A percentile compares a stretch with the other conserved stretches of the same genome.
These are phyloP conservation scores for Uronychia binucleata DNA, from an alignment of 73 alveolate species.

Conservation along the genomic window DNA sequence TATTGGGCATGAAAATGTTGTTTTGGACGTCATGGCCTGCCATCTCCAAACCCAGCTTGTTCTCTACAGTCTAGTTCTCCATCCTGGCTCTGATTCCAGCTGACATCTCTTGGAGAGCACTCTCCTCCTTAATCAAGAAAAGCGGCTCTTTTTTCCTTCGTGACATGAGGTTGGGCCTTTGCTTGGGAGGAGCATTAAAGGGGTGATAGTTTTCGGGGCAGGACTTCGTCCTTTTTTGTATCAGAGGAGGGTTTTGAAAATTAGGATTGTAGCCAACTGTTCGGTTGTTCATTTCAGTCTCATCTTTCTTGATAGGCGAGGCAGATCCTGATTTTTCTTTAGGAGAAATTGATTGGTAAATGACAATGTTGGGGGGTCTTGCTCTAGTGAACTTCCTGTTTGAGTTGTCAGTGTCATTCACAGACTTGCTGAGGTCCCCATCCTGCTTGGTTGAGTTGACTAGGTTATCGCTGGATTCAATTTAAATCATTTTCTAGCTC, in stretches of 20 bases:
- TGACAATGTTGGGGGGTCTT: background rate
- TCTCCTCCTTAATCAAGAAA: background rate
- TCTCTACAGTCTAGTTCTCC: background rate
- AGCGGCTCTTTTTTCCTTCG: background rate
- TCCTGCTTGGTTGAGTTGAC: too few species aligned
- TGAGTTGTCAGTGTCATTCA: too few species aligned
- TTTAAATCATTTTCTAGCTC: too few species aligned
- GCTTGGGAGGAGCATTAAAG: background rate
- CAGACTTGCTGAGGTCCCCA: too few species aligned
- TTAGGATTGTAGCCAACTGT: too few species aligned
- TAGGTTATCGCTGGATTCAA: too few species aligned
- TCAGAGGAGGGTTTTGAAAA: too few species aligned
- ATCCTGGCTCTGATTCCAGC: background rate
- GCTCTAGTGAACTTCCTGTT: background rate
- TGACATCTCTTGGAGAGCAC: background rate
- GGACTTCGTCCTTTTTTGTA: too few species aligned
- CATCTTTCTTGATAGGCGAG: too few species aligned
- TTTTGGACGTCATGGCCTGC: background rate
- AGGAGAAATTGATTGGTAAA: background rate
- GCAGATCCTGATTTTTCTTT: background rate
- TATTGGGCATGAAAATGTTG: background rate
- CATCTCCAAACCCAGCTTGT: background rate
- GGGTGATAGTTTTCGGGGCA: background rate
- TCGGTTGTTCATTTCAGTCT: background rate
- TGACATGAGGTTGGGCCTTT: background rate